Conservation (phyloP, 1,284 basidiomycete genomes). For the Cutaneotrichosporon sp. region DNA sequence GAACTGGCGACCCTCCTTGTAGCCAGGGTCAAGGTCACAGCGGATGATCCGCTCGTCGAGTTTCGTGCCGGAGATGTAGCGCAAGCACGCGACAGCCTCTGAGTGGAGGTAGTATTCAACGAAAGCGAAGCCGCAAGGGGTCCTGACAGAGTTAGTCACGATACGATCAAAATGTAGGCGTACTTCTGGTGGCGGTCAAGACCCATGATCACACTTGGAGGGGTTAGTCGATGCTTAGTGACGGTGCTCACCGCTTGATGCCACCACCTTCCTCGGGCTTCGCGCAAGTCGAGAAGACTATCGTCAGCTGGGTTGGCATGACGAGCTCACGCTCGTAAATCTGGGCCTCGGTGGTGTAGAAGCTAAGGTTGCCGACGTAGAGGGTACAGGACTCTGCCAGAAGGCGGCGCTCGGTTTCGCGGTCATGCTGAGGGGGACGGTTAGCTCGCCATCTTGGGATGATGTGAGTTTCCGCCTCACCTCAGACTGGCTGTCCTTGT, state of each 20-base stretch:
- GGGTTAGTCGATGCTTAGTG: slow-evolving; percentile 1
- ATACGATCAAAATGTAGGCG: slow-evolving; percentile 8
- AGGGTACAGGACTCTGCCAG: slow-evolving; percentile 58
- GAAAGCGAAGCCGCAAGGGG: slow-evolving; percentile 98
- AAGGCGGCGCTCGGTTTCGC: slow-evolving; percentile 57
- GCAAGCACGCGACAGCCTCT: slow-evolving; percentile 90
- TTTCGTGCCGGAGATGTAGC: slow-evolving; percentile 94
- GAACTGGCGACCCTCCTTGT: slow-evolving; percentile 95
- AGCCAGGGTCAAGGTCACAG: slow-evolving; percentile 97
- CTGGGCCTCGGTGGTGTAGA: slow-evolving; percentile 98
- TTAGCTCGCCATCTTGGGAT: too few relatives aligned
- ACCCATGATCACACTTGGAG: slow-evolving; percentile 88
- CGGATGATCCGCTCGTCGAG: slow-evolving; percentile 99
- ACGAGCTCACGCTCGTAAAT: slow-evolving; percentile 77
- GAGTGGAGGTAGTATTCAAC: slow-evolving; percentile 97
- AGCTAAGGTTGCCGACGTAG: slow-evolving; percentile 94
- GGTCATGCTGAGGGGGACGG: slow-evolving; percentile 39
- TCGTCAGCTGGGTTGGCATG: not conserved
- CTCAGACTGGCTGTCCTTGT: slow-evolving; percentile 84
- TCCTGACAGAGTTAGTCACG: slow-evolving; percentile 61
- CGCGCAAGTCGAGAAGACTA: slow-evolving; percentile 88
- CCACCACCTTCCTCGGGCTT: slow-evolving; percentile 88
- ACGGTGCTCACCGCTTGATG: slow-evolving; percentile 69
- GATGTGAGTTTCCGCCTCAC: too few relatives aligned
- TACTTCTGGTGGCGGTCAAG: slow-evolving; percentile 92